Evolutionary conservation across 225 moss, liverwort and hornwort genomes (phyloP).

Genomic region (Rhytidiadelphus loreus): DNA sequence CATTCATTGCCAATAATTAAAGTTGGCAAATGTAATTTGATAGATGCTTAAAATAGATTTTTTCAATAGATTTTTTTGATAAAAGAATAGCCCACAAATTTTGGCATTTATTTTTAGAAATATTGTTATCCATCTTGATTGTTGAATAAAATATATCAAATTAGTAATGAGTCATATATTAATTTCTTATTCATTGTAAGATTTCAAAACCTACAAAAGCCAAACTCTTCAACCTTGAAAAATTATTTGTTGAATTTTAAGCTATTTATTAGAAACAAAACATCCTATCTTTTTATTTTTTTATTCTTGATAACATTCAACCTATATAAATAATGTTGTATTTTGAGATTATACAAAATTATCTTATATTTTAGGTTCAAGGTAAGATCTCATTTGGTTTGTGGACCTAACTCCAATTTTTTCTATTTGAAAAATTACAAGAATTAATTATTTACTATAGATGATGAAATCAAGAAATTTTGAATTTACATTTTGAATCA

Average conservation of each 20-base stretch:
- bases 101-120: rapidly evolving
- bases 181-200: not conserved
- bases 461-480: not conserved
- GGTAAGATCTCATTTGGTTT: not conserved
- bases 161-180: rapidly evolving
- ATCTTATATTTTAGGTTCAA: not conserved
- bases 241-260: not conserved
- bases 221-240: not conserved
- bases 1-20: not conserved
- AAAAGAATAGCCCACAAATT: not conserved
- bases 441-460: not conserved
- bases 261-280: too few species aligned
- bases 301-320: not conserved
- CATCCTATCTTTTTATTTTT: not conserved
- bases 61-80: rapidly evolving
- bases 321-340: not conserved
- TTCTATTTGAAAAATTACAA: rapidly evolving
- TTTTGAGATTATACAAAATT: not conserved
- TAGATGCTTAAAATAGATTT: not conserved
- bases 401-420: not conserved
- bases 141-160: not conserved
- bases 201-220: not conserved
- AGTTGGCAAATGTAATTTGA: not conserved
- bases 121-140: rapidly evolving
- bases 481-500: not conserved